These are phyloP conservation scores for Mycosphaerella arachidis DNA, from an alignment of 2,329 filamentous ascomycete species.

Conservation along the genomic window DNA sequence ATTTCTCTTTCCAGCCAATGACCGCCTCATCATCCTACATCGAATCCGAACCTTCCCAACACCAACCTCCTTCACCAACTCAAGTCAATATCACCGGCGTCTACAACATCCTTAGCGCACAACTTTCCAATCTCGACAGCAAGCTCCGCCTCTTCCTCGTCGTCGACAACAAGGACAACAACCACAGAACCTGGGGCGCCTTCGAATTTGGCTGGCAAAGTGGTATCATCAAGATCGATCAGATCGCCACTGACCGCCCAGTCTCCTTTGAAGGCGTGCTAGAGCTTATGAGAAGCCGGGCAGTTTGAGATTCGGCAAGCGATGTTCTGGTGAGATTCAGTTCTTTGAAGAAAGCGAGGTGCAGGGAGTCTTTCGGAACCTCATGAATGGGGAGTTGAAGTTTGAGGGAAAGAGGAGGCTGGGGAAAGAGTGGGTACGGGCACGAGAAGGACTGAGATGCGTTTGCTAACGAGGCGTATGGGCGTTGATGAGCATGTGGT, in stretches of 20 bases:
- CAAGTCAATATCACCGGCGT: constrained; percentile 40
- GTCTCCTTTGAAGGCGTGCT: constrained; percentile 32
- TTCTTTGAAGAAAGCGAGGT: constrained; percentile 24
- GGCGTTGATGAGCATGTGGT: constrained; percentile 8
- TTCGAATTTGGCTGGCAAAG: constrained; percentile 43
- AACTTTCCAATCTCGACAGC: constrained; percentile 16
- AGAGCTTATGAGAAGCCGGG: constrained; percentile 24
- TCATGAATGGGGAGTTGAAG: constrained; percentile 28
- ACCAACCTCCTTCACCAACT: background rate
- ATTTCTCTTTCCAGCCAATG: constrained; percentile 8
- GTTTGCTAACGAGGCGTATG: constrained; percentile 29
- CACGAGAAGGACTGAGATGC: constrained; percentile 29
- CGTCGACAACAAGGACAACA: constrained; percentile 32
- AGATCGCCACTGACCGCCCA: constrained; percentile 19
- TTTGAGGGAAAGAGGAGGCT: constrained; percentile 27
- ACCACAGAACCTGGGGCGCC: constrained; percentile 46
- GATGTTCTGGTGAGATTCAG: constrained; percentile 33
- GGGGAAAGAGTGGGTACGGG: constrained; percentile 24
- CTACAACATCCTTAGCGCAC: constrained; percentile 38
- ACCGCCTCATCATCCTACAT: background rate
- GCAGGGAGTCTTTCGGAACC: constrained; percentile 22
- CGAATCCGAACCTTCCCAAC: constrained; percentile 17
- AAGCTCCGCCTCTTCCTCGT: constrained; percentile 38
- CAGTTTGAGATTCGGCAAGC: constrained; percentile 29
- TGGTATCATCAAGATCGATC: constrained; percentile 42